phyloP scores from a whole-genome alignment of 1,284 basidiomycete species.

The Trametes pubescens region DNA sequence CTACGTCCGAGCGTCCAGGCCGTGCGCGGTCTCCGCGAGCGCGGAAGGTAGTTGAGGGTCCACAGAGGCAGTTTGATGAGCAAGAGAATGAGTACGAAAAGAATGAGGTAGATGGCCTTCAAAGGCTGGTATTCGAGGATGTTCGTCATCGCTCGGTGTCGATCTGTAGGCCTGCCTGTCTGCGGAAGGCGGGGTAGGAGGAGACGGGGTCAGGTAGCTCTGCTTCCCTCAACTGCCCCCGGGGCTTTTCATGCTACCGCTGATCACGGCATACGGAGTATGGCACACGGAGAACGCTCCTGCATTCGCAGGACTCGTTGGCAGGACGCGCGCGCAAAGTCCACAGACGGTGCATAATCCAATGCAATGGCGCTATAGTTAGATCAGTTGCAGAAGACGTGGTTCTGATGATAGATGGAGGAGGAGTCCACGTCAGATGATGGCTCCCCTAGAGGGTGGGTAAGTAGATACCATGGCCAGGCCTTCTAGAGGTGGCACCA shows the following conservation, averaged over 20 bases:
- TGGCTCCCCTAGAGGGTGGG: neutral
- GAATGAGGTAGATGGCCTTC: conserved; percentile 28
- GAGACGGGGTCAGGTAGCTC: neutral
- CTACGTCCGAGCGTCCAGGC: conserved; percentile 27
- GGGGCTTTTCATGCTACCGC: neutral
- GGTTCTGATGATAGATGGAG: conserved; percentile 8
- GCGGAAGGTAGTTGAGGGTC: conserved; percentile 22
- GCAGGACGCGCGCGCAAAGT: neutral
- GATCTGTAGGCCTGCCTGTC: no score
- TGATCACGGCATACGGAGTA: neutral
- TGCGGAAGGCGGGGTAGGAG: no score
- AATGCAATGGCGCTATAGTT: neutral
- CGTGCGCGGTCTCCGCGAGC: conserved; percentile 17
- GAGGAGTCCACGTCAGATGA: conserved; percentile 1
- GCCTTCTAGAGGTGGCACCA: no score
- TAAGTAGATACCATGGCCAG: neutral
- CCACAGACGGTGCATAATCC: neutral
- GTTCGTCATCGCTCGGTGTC: conserved; percentile 7
- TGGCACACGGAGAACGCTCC: neutral
- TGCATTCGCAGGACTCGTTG: neutral
- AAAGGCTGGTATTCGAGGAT: conserved; percentile 28
- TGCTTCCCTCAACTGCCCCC: neutral
- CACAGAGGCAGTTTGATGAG: conserved; percentile 31
- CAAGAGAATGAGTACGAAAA: conserved; percentile 21
- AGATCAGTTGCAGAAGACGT: neutral